A percentile compares a stretch with the other conserved stretches of the same genome.
Evolutionary conservation across 306 rosid genomes (phyloP).

Genomic region (Trichosanthes truncata): DNA sequence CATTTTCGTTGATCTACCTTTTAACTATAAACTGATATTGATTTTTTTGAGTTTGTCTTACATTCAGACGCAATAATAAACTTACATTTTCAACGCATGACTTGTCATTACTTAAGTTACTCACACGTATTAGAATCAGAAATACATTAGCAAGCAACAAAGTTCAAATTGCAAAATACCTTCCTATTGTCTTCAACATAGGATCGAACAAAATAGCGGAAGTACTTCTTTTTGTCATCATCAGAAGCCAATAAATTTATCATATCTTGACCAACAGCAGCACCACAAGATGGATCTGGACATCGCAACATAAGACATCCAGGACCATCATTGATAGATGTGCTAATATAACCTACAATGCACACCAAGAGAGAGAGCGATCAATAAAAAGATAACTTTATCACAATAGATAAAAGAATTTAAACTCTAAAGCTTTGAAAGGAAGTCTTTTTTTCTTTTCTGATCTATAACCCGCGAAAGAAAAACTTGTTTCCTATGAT

Average conservation of each 20-base stretch:
- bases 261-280: conserved; percentile 81
- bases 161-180: conserved; percentile 26
- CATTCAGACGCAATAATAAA: background rate
- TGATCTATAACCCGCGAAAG: background rate
- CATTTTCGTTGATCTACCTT: background rate
- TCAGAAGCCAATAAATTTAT: conserved; percentile 36
- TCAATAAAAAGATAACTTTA: background rate
- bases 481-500: background rate
- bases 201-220: conserved; percentile 72
- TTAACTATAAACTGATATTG: background rate
- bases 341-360: conserved; percentile 55
- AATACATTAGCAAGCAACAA: background rate
- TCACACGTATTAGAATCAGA: background rate
- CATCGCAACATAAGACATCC: conserved; percentile 88
- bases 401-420: background rate
- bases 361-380: background rate
- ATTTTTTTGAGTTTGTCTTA: background rate
- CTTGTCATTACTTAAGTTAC: background rate
- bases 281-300: conserved; percentile 83
- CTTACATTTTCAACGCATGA: background rate
- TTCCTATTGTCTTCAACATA: conserved; percentile 87
- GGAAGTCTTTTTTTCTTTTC: background rate
- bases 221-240: conserved; percentile 63
- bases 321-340: conserved; percentile 84
- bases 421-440: background rate